Evolutionary conservation across 2,329 filamentous ascomycete genomes (phyloP).

Genomic region (Emergomyces orientalis): DNA sequence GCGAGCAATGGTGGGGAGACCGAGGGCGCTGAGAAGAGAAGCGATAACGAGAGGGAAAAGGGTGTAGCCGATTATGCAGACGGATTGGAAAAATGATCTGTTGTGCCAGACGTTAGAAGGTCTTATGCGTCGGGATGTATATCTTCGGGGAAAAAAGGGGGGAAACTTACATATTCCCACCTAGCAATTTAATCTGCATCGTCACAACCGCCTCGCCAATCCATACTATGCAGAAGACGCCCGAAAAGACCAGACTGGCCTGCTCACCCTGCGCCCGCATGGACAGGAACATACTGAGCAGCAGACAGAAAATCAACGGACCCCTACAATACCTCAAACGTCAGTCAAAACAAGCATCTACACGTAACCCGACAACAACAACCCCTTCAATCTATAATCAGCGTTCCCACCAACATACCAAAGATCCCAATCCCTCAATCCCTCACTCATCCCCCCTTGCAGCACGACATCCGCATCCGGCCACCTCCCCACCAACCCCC

Average conservation of each 20-base stretch:
- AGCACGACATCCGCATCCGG: slow-evolving; percentile 58
- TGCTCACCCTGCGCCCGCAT: slow-evolving; percentile 70
- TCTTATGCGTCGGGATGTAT: not conserved
- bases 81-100: slow-evolving; percentile 93
- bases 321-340: slow-evolving; percentile 49
- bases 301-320: slow-evolving; percentile 83
- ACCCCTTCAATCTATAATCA: not conserved
- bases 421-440: slow-evolving; percentile 91
- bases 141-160: not conserved
- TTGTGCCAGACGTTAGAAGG: slow-evolving; percentile 11
- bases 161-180: slow-evolving; percentile 81
- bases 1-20: slow-evolving; percentile 67
- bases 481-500: slow-evolving; percentile 53
- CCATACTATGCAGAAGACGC: slow-evolving; percentile 95
- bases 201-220: slow-evolving; percentile 93
- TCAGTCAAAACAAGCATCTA: not conserved
- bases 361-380: not conserved
- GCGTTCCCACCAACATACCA: slow-evolving; percentile 45
- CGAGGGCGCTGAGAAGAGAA: slow-evolving; percentile 73
- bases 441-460: slow-evolving; percentile 71
- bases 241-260: slow-evolving; percentile 82
- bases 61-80: slow-evolving; percentile 97
- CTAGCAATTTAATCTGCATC: slow-evolving; percentile 92
- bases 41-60: slow-evolving; percentile 95
- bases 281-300: slow-evolving; percentile 79